Base-by-base conservation (phyloP, 1,139 yeast species). In the Yamadazyma conglobata region DNA sequence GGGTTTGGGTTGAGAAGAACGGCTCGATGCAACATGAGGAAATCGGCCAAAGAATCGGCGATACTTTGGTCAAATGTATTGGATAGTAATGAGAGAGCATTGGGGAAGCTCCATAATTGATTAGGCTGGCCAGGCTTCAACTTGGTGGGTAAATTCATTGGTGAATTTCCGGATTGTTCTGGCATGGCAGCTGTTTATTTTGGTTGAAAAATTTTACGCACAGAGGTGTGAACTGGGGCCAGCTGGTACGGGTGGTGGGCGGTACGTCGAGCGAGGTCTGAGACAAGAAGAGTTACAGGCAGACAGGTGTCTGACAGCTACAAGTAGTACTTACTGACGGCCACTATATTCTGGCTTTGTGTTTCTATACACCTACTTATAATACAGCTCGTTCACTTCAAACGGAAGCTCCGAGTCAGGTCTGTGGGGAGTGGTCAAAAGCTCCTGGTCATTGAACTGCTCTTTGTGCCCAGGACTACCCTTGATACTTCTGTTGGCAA, bases 401-500 rank as follows among this genome's bases (percentile, higher is more conserved):
- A 28, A 25, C 5, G 59, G 57, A 10, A 73, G 50, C 6, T 42
- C 43, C 0, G 63, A 48, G 23, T 34, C 39, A 5, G 63, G 68
- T 4, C 13, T 12, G 6, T 19, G 5, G 2, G 30, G 4, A 44
- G 31, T 8, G 49, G 43, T 10, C 58, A 32, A 6, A 27, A 27
- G 11, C 28, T 17, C n/a, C 4, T 15, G 19, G 3, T 15, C 16
- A 6, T 43, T 47, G 29, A 55, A 54, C 8, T 46, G 38, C 0
- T 38, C 35, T 8, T 32, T 31, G 26, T 24, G 46, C 1, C 54
- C 57, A 4, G 83, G 65, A 42, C 89, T 65, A 37, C 63, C 59
- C 24, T 65, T 39, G 51, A 85, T 64, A 31, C 94, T 77, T 39
- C 87, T 66, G 75, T 86, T 87, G 43, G 28, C 30, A 20, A 48